Evolutionary conservation across 2,329 filamentous ascomycete species (phyloP).

Genomic region (Ophioceras dolichostomum): DNA sequence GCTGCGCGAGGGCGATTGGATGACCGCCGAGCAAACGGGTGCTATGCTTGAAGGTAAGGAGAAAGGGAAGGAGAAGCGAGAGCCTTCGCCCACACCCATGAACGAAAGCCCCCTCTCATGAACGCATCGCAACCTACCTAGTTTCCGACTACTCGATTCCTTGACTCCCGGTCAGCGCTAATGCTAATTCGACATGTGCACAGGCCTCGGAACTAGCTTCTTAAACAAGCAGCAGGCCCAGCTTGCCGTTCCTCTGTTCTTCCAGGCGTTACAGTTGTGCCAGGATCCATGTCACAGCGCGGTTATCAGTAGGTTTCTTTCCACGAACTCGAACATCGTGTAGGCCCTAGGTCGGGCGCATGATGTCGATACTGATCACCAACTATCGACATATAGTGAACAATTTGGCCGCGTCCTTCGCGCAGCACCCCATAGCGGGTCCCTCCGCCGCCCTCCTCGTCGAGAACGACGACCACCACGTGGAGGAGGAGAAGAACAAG

Average conservation of each 20-base stretch:
- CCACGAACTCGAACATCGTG: too few relatives aligned
- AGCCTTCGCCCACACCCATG: too few relatives aligned
- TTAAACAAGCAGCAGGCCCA: slow-evolving; percentile 62
- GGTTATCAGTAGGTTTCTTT: slow-evolving; percentile 59
- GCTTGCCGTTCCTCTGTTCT: slow-evolving; percentile 72
- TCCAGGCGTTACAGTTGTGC: slow-evolving; percentile 67
- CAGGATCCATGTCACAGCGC: slow-evolving; percentile 62
- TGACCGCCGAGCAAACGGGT: slow-evolving; percentile 60
- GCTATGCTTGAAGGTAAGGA: slow-evolving; percentile 53
- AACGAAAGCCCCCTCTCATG: too few relatives aligned
- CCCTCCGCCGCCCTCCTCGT: slow-evolving; percentile 19
- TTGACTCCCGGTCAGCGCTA: too few relatives aligned
- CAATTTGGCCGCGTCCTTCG: slow-evolving; percentile 63
- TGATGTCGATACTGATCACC: slow-evolving; percentile 1
- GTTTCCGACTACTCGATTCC: too few relatives aligned
- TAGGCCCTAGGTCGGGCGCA: not conserved
- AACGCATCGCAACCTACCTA: too few relatives aligned
- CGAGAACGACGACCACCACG: too few relatives aligned
- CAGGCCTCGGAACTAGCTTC: slow-evolving; percentile 66
- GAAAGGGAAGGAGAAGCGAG: not conserved
- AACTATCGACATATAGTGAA: slow-evolving; percentile 44
- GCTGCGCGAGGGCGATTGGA: slow-evolving; percentile 58
- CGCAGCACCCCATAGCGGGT: slow-evolving; percentile 44
- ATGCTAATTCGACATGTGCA: too few relatives aligned
- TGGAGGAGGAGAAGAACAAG: too few relatives aligned